Percentiles rank a stretch among this genome's conserved stretches.
Conservation (phyloP, 1,284 basidiomycete species). For the Cryptococcus depauperatus region DNA sequence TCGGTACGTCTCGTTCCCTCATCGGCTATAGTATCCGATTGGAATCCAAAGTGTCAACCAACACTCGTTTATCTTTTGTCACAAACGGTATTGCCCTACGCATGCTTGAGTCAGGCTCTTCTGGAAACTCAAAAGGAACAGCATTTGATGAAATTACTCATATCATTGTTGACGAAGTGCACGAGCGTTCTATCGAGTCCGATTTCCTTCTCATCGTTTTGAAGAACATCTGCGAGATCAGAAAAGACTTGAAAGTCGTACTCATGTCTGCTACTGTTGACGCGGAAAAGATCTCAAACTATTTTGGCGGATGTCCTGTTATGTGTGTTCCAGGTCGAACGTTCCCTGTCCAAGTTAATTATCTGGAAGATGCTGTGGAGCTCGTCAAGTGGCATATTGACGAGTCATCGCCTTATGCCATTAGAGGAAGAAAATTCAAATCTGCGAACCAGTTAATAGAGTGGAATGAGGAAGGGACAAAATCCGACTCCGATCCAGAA, state of each 20-base stretch:
- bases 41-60: slow-evolving; percentile 76
- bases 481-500: slow-evolving; percentile 63
- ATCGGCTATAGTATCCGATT: slow-evolving; percentile 94
- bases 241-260: slow-evolving; percentile 80
- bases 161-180: slow-evolving; percentile 48
- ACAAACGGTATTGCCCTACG: slow-evolving; percentile 94
- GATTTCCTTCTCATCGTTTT: slow-evolving; percentile 95
- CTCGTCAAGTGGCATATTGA: slow-evolving; percentile 72
- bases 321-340: slow-evolving; percentile 91
- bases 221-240: slow-evolving; percentile 72
- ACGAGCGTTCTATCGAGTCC: slow-evolving; percentile 94
- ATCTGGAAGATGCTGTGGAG: slow-evolving; percentile 89
- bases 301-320: slow-evolving; percentile 84
- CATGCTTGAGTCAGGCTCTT: slow-evolving; percentile 69
- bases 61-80: slow-evolving; percentile 73
- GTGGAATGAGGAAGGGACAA: slow-evolving; percentile 62
- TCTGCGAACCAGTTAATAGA: slow-evolving; percentile 49
- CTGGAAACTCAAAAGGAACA: slow-evolving; percentile 58
- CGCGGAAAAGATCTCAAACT: slow-evolving; percentile 85
- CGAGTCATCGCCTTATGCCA: slow-evolving; percentile 78
- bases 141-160: slow-evolving; percentile 87
- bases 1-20: slow-evolving; percentile 70
- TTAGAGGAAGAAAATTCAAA: slow-evolving; percentile 51
- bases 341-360: slow-evolving; percentile 83
- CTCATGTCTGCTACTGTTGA: slow-evolving; percentile 98